Evolutionary conservation across 2,329 filamentous ascomycete genomes (phyloP).

Genomic region (Claviceps sp.): DNA sequence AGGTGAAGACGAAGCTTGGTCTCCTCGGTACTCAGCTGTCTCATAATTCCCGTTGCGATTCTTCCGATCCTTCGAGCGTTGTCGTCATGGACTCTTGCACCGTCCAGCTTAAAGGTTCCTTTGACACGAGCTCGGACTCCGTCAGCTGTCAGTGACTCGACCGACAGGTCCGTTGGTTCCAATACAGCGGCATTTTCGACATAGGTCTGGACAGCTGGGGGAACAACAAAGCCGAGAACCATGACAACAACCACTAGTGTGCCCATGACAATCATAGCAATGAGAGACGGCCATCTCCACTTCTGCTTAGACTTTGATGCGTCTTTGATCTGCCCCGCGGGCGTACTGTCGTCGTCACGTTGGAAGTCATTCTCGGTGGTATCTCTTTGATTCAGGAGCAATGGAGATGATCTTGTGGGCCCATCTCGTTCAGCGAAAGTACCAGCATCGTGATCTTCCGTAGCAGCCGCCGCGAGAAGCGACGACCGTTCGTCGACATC

Average conservation of each 20-base stretch:
- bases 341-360: constrained; percentile 5
- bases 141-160: constrained; percentile 69
- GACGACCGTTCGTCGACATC: constrained; percentile 27
- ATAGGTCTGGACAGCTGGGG: constrained; percentile 72
- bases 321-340: constrained; percentile 10
- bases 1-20: constrained; percentile 66
- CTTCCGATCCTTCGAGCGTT: constrained; percentile 63
- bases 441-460: constrained; percentile 14
- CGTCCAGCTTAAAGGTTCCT: constrained; percentile 71
- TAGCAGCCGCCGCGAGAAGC: constrained; percentile 24
- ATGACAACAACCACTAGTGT: constrained; percentile 54
- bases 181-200: constrained; percentile 71
- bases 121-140: constrained; percentile 72
- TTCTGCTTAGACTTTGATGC: constrained; percentile 14
- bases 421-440: background rate
- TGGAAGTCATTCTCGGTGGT: constrained; percentile 19
- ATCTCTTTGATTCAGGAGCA: constrained; percentile 24
- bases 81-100: constrained; percentile 56
- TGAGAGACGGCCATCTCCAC: constrained; percentile 58
- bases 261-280: constrained; percentile 57
- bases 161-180: constrained; percentile 68
- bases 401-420: constrained; percentile 36
- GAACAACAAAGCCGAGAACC: constrained; percentile 65
- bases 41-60: constrained; percentile 67
- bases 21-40: constrained; percentile 58